Percentiles rank a stretch among this genome's conserved stretches.
Conservation (phyloP, 352 stramenopile genomes). For the Plasmopara viticola region DNA sequence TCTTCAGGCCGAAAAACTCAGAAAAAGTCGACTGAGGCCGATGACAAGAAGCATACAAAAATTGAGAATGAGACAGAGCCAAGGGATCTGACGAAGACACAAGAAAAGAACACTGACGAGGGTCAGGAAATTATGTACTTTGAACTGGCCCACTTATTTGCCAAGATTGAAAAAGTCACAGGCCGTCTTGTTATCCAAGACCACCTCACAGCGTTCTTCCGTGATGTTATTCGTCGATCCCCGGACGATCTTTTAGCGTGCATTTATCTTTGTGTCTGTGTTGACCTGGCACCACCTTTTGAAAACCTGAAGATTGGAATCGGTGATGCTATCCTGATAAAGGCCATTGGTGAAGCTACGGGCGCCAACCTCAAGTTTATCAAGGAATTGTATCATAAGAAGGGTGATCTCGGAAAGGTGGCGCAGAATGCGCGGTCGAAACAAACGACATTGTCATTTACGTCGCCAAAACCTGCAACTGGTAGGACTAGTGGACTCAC, state of each 20-base stretch:
- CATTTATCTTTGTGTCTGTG: constrained; percentile 89
- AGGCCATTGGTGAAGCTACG: constrained; percentile 92
- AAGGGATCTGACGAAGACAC: constrained; percentile 13
- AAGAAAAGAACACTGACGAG: constrained; percentile 11
- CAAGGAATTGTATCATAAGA: constrained; percentile 93
- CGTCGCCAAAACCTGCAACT: constrained; percentile 51
- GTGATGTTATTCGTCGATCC: constrained; percentile 58
- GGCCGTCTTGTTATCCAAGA: constrained; percentile 81
- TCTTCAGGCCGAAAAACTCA: constrained; percentile 21
- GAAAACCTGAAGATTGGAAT: constrained; percentile 98
- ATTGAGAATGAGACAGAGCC: constrained; percentile 3
- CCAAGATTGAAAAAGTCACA: constrained; percentile 68
- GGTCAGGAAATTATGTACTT: constrained; percentile 40
- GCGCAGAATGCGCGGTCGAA: constrained; percentile 91
- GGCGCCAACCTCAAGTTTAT: constrained; percentile 89
- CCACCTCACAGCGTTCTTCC: constrained; percentile 83
- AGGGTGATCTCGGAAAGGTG: constrained; percentile 97
- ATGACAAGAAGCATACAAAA: constrained; percentile 13
- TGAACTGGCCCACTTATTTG: constrained; percentile 60
- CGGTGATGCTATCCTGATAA: constrained; percentile 96
- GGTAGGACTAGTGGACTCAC: constrained; percentile 74
- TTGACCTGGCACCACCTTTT: constrained; percentile 92
- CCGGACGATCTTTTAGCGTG: constrained; percentile 83
- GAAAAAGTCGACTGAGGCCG: constrained; percentile 4
- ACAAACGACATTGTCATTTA: constrained; percentile 89